These are phyloP conservation scores for Rickenella mellea DNA, from an alignment of 768 basidiomycete species.

Conservation along the genomic window DNA sequence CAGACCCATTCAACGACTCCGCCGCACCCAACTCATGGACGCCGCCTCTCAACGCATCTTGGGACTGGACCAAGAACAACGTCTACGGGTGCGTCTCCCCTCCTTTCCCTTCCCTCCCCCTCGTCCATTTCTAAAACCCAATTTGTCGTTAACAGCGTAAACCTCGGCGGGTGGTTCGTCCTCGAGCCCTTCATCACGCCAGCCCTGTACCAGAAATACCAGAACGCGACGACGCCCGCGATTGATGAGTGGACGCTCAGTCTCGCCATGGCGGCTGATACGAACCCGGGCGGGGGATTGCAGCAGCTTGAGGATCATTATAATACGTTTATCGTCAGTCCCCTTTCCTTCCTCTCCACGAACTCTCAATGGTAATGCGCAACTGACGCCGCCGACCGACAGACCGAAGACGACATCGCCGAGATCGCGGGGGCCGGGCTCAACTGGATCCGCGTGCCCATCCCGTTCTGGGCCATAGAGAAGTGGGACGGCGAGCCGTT, in stretches of 20 bases:
- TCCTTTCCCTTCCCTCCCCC: slow-evolving; percentile 2
- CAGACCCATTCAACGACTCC: slow-evolving; percentile 28
- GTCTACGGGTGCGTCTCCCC: slow-evolving; percentile 10
- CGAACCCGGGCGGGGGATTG: slow-evolving; percentile 8
- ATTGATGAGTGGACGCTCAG: slow-evolving; percentile 31
- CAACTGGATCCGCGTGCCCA: slow-evolving; percentile 37
- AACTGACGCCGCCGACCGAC: no score
- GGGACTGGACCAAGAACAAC: slow-evolving; percentile 25
- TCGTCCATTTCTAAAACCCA: slow-evolving; percentile 6
- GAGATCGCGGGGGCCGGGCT: slow-evolving; percentile 36
- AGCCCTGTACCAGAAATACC: slow-evolving; percentile 17
- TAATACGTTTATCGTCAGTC: slow-evolving; percentile 35
- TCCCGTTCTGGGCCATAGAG: slow-evolving; percentile 38
- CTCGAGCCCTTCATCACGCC: slow-evolving; percentile 33
- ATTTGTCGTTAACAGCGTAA: slow-evolving; percentile 11
- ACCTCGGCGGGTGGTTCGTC: slow-evolving; percentile 33
- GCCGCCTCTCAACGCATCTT: slow-evolving; percentile 29
- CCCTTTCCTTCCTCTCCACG: no score
- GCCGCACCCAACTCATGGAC: slow-evolving; percentile 30
- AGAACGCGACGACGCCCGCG: slow-evolving; percentile 11
- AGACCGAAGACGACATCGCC: slow-evolving; percentile 43
- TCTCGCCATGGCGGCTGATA: slow-evolving; percentile 22
- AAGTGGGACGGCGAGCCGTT: slow-evolving; percentile 31
- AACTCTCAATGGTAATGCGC: no score
- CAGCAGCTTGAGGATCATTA: slow-evolving; percentile 33